Evolutionary conservation across 192 early-diverging fungal species (phyloP), one percentile per base, ranked within the genome.

Genomic region (Backusella liffmaniae): DNA sequence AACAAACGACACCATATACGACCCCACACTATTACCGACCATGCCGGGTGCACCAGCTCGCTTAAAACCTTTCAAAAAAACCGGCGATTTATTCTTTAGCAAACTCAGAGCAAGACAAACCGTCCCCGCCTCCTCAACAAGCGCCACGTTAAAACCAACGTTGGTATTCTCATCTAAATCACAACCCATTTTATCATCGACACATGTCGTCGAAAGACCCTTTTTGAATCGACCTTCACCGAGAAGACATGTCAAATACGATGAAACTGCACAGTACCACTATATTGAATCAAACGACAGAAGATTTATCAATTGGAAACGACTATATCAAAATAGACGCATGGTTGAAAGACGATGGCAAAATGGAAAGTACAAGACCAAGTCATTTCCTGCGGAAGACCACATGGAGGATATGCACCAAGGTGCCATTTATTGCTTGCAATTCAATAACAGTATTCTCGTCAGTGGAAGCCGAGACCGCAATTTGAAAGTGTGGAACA

Each of bases 351-450:
- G 72, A n/a, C 94, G 97, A 78, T 98, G 96, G 96, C 84, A 73
- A 16, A 35, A 76, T 5, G 93, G 92, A 12, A 78, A 81, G 21
- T 95, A 88, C 73, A 84, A 80, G 3, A 80, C 86, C 3, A 84
- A 83, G n/a, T 86, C 90, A 37, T 86, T 95, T 34, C 88, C 91
- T 71, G 30, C 78, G 15, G n/a, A 75, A 1, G 34, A 66, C 18
- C 29, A 53, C 29, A 62, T 29, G 26, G 65, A 70, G 62, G 74
- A 76, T n/a, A 93, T 92, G 12, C 97, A 98, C 73, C 73, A 87
- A 0, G 97, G 97, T 59, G 91, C 93, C 41, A 91, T 98, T 9
- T 98, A 98, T 79, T 94, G 91, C 68, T 77, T 95, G 68, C 93
- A 95, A 84, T 92, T 93, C 77, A 91, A 92, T 49, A 79, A 85